Evolutionary conservation across 768 basidiomycete species (phyloP), one percentile per base, ranked within the genome.

Genomic region (Phylloporus arenicola): DNA sequence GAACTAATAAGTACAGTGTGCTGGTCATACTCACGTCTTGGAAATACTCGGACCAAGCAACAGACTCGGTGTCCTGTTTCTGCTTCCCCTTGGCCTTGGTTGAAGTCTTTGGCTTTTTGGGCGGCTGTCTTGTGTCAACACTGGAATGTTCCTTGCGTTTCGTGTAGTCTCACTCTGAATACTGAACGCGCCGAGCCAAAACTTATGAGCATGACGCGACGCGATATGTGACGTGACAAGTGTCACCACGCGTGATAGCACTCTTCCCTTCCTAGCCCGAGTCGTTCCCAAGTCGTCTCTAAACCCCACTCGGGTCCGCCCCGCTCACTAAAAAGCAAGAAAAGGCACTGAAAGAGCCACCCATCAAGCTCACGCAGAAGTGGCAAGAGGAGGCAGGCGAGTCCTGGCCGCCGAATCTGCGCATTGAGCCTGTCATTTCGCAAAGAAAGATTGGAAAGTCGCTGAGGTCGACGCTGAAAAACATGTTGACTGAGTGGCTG

Each of bases 1-100:
- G 31, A 33, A 42, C 55, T 16, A 51, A 38, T 8, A 33, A 22
- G 35, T 16, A 19, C 7, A 29, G 14, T 10, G 27, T 29, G 9
- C 9, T 29, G 27, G 27, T 29, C 2, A 29, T 29, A 29, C 64
- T 53, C 46, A 76, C 80, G 42, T 71, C 71, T 47, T 78, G 70
- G 52, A 88, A 87, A 60, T 88, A 77, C 24, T 79, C 75, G 4
- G 86, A 84, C 83, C 85, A 88, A 35, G 56, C 47, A 16, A 53
- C 41, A 25, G 50, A 16, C 2, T 30, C 10, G 29, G 29, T 8
- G 12, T 51, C 42, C 22, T 55, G 43, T 39, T 58, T 51, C n/a
- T 57, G 50, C 47, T 65, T 61, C 34, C 44, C 57, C 29, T 30
- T 30, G 29, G 11, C 29, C 3, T 30, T 30, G 29, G 29, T 8